Evolutionary conservation across 495 filamentous ascomycete species (phyloP).

Genomic region (Choiromyces venosus): DNA sequence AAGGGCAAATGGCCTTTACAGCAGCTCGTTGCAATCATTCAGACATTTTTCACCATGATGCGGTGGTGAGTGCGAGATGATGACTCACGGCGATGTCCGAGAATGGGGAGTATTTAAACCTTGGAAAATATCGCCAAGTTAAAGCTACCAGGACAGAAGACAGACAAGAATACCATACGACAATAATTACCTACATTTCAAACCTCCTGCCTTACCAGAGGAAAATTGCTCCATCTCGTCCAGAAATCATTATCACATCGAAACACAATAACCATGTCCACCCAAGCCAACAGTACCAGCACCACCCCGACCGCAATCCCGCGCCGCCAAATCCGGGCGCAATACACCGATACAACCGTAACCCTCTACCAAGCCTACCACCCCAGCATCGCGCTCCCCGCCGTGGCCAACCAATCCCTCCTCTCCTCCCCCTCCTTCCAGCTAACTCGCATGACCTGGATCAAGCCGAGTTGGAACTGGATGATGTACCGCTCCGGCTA

Average conservation of each 20-base stretch:
- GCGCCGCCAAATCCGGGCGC: conserved; percentile 55
- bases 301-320: conserved; percentile 22
- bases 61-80: background rate
- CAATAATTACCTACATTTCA: background rate
- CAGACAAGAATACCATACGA: background rate
- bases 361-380: conserved; percentile 63
- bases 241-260: background rate
- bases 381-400: conserved; percentile 51
- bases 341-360: conserved; percentile 49
- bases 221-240: background rate
- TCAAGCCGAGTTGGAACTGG: conserved; percentile 62
- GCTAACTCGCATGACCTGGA: conserved; percentile 60
- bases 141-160: background rate
- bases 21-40: background rate
- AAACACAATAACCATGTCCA: background rate
- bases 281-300: no score
- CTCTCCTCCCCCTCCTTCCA: conserved; percentile 51
- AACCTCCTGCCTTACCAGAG: no score
- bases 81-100: background rate
- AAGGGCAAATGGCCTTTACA: background rate
- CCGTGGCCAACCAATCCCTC: conserved; percentile 51
- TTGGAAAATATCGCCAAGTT: background rate
- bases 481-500: conserved; percentile 57
- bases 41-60: background rate
- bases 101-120: background rate